Evolutionary conservation across 352 stramenopile species (phyloP).

Genomic region (Pythium angustatum): DNA sequence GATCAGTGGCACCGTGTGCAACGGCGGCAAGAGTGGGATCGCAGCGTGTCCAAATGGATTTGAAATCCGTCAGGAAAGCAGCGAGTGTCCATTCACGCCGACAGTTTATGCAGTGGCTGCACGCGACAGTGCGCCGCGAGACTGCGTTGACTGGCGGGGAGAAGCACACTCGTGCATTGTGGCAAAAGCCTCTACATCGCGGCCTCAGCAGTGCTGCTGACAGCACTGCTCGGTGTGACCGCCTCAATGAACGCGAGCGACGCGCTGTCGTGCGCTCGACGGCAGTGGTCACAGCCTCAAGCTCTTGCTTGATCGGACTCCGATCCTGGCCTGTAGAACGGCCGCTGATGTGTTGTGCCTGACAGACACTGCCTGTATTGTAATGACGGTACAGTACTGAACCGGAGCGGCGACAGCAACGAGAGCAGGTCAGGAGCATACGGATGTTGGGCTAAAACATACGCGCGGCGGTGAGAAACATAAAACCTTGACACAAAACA

Average conservation of each 20-base stretch:
- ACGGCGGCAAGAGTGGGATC: neutral
- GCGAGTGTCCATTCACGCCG: slow-evolving; percentile 1
- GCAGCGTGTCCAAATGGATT: slow-evolving; percentile 1
- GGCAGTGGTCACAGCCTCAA: neutral
- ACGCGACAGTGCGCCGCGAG: no score
- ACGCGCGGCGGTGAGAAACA: no score
- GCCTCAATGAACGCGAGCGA: no score
- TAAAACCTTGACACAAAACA: no score
- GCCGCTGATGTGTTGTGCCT: neutral
- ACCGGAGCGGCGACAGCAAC: no score
- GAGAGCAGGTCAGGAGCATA: no score
- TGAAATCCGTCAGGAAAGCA: neutral
- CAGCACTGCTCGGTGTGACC: neutral
- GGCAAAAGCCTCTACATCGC: no score
- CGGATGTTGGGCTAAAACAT: no score
- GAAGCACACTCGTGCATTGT: neutral
- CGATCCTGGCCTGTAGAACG: neutral
- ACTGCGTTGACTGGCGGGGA: neutral
- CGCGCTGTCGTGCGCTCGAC: no score
- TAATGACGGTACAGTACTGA: no score
- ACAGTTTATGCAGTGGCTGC: slow-evolving; percentile 12
- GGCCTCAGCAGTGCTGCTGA: no score
- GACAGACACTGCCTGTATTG: no score
- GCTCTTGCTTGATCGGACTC: neutral
- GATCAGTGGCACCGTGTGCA: slow-evolving; percentile 12